Evolutionary conservation across 768 basidiomycete genomes (phyloP).

Genomic region (Boletales sp.): DNA sequence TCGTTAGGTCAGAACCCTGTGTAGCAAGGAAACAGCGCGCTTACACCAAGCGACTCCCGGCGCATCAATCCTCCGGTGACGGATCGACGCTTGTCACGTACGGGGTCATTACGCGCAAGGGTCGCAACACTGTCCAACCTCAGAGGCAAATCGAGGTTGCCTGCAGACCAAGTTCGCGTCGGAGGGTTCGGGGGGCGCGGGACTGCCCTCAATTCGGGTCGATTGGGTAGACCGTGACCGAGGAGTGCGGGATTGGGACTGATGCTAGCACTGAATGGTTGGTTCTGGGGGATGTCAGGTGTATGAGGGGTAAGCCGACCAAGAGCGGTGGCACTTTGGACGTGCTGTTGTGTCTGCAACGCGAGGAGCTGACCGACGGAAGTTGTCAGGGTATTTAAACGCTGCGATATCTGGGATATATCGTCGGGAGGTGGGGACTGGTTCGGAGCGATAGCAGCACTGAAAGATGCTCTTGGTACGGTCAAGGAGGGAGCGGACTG

Average conservation of each 20-base stretch:
- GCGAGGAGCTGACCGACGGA: conserved; percentile 85
- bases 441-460: conserved; percentile 69
- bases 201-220: conserved; percentile 59
- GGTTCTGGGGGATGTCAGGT: conserved; percentile 46
- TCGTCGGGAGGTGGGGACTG: conserved; percentile 67
- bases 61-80: conserved; percentile 59
- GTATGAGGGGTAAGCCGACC: conserved; percentile 32
- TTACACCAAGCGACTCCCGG: conserved; percentile 72
- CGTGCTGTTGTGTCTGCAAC: conserved; percentile 68
- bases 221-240: conserved; percentile 60
- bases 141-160: conserved; percentile 70
- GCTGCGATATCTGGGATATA: conserved; percentile 70
- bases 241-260: conserved; percentile 39
- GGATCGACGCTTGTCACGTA: conserved; percentile 74
- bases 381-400: conserved; percentile 73
- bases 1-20: conserved; percentile 13
- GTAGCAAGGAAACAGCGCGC: conserved; percentile 25
- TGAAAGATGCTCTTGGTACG: conserved; percentile 58
- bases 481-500: conserved; percentile 35
- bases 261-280: conserved; percentile 34
- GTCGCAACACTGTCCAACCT: conserved; percentile 43
- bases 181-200: conserved; percentile 67
- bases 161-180: conserved; percentile 82
- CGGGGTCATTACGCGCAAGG: conserved; percentile 36
- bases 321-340: conserved; percentile 43